Evolutionary conservation across 1,284 basidiomycete species (phyloP).

Genomic region (Peniophora sp.): DNA sequence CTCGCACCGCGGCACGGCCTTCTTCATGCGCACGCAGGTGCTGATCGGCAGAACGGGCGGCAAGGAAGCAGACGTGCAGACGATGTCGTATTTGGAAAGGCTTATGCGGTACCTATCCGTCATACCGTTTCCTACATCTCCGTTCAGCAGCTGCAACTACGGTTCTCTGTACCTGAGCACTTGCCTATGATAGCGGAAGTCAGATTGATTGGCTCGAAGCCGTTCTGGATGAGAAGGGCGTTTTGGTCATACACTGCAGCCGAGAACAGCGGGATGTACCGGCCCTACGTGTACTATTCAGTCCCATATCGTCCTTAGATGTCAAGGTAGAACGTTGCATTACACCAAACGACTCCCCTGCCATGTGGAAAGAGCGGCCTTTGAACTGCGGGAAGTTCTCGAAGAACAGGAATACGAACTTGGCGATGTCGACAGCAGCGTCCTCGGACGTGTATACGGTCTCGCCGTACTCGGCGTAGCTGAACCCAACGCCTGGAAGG

Average conservation of each 20-base stretch:
- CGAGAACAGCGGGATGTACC: constrained; percentile 60
- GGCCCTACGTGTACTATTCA: constrained; percentile 41
- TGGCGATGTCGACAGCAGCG: constrained; percentile 60
- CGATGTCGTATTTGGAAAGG: constrained; percentile 24
- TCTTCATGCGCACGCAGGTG: constrained; percentile 25
- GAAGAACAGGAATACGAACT: constrained; percentile 67
- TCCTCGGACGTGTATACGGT: constrained; percentile 32
- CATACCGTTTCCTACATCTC: constrained; percentile 33
- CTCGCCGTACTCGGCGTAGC: too few species aligned
- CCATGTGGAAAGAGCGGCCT: constrained; percentile 62
- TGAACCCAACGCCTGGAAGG: too few species aligned
- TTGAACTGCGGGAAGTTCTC: constrained; percentile 64
- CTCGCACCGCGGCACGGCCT: constrained; percentile 29
- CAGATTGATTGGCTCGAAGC: not conserved
- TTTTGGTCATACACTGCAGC: constrained; percentile 1
- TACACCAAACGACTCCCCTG: constrained; percentile 66
- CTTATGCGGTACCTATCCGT: constrained; percentile 18
- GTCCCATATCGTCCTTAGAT: not conserved
- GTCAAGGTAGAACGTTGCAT: constrained; percentile 9
- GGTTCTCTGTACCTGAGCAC: not conserved
- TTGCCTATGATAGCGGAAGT: not conserved
- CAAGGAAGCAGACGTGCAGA: constrained; percentile 21
- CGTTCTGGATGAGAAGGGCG: not conserved
- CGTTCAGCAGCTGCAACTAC: not conserved
- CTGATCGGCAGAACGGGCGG: constrained; percentile 20